Evolutionary conservation across 164 flowering plant species (phyloP), one percentile per base, ranked within the genome.

Genomic region (Aristolochia fimbriata): DNA sequence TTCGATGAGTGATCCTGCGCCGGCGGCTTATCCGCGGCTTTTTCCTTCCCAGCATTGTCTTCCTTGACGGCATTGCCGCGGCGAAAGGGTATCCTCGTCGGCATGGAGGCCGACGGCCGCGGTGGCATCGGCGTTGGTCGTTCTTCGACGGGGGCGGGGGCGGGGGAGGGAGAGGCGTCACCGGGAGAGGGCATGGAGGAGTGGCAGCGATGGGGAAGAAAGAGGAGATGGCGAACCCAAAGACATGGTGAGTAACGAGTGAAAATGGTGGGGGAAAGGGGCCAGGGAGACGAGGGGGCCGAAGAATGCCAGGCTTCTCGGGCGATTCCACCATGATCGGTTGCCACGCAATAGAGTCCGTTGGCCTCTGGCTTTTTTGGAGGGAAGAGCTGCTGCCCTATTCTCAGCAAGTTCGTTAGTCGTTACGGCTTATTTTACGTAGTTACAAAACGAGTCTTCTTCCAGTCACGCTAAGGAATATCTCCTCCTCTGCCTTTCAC

Each of bases 61-160:
- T 22, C 45, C 6, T 8, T 46, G 30, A 46, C 51, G 33, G 61
- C 15, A 23, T 12, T 20, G 59, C 59, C 45, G 8, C 77, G 75
- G n/a, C 81, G 82, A 7, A 52, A 31, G 0, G 88, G 84, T 50
- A 90, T 16, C 17, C 46, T 61, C 49, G 73, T 55, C 55, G 71
- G 22, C 11, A 60, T 16, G 25, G 69, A 45, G 33, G 67, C 58
- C 6, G 59, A 47, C 56, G 62, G 63, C 50, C 31, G 48, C 46
- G 33, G 46, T 51, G 73, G 64, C 67, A 55, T 58, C 55, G 73
- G 64, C 67, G 60, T 58, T 15, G 57, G 47, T 41, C 11, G 15
- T 23, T 30, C 20, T 45, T 20, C 17, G 21, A 15, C 20, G 33
- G 57, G 15, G 16, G 6, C 33, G 33, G 57, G 14, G 15, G 10